These are phyloP conservation scores for Eucalyptus pauciflora DNA, from an alignment of 345 rosid genomes.

Conservation along the genomic window DNA sequence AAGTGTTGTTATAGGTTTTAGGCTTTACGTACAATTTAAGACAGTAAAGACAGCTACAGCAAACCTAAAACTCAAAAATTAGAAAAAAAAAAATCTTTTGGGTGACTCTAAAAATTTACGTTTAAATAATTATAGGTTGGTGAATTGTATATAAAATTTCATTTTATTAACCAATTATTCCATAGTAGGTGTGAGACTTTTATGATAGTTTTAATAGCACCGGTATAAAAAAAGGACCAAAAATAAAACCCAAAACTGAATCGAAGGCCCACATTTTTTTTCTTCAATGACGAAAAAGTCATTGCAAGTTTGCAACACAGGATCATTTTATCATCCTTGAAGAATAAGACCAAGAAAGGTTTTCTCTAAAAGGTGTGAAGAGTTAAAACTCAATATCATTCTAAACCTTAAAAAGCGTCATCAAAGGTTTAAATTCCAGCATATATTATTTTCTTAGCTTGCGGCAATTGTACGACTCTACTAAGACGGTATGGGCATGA, in stretches of 20 bases:
- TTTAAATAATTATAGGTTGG: neutral
- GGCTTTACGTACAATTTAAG: neutral
- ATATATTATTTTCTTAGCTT: neutral
- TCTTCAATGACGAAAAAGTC: neutral
- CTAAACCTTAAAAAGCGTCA: neutral
- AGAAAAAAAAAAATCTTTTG: neutral
- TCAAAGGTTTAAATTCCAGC: neutral
- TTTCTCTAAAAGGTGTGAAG: neutral
- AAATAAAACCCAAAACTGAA: neutral
- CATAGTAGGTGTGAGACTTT: neutral
- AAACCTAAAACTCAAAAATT: neutral
- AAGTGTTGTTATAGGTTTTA: neutral
- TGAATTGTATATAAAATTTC: neutral
- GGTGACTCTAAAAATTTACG: neutral
- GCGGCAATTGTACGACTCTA: rapidly evolving
- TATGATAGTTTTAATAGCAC: neutral
- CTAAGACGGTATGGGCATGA: neutral
- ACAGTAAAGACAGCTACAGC: neutral
- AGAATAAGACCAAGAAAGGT: neutral
- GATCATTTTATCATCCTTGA: neutral
- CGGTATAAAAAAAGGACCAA: neutral
- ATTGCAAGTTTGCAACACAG: neutral
- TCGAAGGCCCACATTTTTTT: neutral
- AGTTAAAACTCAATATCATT: neutral
- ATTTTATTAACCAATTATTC: neutral